A percentile compares a stretch with the other conserved stretches of the same genome.
phyloP scores from a whole-genome alignment of 2,329 filamentous ascomycete genomes.

The Colletotrichum sp. region DNA sequence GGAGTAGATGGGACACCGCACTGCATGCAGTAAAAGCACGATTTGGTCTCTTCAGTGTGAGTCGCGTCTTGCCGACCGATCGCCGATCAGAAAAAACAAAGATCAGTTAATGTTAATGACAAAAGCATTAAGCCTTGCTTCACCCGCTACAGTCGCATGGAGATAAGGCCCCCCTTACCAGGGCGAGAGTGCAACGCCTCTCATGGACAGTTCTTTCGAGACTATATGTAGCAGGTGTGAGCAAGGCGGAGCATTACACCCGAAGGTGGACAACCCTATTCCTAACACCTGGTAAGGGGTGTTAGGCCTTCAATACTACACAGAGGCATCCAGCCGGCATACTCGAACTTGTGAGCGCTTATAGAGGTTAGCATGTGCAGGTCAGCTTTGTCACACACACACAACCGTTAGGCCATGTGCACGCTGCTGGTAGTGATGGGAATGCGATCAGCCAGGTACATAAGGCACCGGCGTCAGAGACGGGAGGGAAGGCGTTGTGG shows the following conservation, averaged over 20 bases:
- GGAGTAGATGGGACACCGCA: too few species aligned
- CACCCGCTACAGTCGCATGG: background rate
- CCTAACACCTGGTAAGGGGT: background rate
- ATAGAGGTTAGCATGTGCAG: background rate
- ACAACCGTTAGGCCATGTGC: background rate
- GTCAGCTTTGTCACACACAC: background rate
- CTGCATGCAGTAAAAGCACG: too few species aligned
- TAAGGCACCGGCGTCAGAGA: too few species aligned
- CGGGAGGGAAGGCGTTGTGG: too few species aligned
- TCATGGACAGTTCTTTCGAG: background rate
- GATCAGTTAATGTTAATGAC: background rate
- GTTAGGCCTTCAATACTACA: background rate
- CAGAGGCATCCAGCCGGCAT: background rate
- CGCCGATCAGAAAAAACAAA: too few species aligned
- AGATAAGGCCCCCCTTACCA: background rate
- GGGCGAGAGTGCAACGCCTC: background rate
- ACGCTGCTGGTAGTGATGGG: background rate
- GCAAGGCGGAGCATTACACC: background rate
- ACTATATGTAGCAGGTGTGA: background rate
- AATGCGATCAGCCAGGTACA: background rate
- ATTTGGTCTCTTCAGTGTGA: too few species aligned
- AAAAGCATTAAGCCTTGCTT: background rate
- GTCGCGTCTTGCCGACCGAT: too few species aligned
- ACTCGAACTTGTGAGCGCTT: background rate
- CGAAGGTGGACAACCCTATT: background rate